Base-by-base conservation (phyloP, 2,329 filamentous ascomycete species). In the Neofusicoccum cordaticola region DNA sequence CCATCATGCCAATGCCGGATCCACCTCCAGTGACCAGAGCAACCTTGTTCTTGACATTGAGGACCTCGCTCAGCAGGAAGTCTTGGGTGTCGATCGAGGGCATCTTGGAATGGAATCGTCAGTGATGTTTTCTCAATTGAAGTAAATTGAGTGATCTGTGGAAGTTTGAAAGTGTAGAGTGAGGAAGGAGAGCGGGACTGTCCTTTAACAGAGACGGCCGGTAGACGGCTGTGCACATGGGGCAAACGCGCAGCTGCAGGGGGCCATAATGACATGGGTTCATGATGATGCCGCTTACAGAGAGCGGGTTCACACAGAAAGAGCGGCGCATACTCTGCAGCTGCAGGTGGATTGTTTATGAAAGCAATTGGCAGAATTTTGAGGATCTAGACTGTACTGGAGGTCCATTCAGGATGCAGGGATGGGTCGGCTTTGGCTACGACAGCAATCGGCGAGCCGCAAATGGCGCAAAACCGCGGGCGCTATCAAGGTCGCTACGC, bases 1-100 rank as follows among this genome's bases (percentile, higher is more conserved):
- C 56, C 80, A 83, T 83, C 64, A 82, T 68, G 22, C 81, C 81
- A 66, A 83, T 82, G 12, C 81, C 81, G 6, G 74, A 77, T 42
- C 80, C 80, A 60, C 79, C 81, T 41, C 80, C 80, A 2, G 79
- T 80, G 2, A 81, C 74, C 17, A 82, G 69, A 9, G 79, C 80
- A 6, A 77, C 73, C 65, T 75, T 76, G 69, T 71, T 71, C 66
- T 78, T 78, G 65, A 78, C 73, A 69, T 75, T 71, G 68, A 78
- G 77, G 35, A 77, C 71, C 48, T 73, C 65, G 45, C 67, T 67
- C 19, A 76, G 69, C 67, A 73, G 68, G 47, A 77, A 68, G 47
- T 77, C 72, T 27, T 70, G 68, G 65, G 75, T 77, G 67, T 75
- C 73, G 63, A 39, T 48, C 9, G 27, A 22, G 4, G 47, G 61